Conservation (phyloP, 768 basidiomycete species). For the Tulasnella sp. region DNA sequence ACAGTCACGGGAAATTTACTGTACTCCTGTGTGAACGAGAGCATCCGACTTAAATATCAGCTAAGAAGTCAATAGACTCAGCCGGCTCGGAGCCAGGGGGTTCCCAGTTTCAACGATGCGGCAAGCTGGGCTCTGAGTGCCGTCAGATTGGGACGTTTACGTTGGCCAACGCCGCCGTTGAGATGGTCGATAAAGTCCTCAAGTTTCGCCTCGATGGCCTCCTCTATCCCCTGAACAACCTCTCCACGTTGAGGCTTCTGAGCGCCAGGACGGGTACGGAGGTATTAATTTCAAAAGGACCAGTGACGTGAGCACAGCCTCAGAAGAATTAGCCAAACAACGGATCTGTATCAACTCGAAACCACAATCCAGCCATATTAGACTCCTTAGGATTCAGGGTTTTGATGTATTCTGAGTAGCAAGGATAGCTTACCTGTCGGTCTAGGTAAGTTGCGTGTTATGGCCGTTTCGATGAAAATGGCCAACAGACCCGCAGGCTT, state of each 20-base stretch:
- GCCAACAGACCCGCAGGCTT: not conserved
- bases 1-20: not conserved
- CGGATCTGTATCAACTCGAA: not conserved
- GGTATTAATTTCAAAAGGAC: not conserved
- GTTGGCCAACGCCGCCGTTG: not conserved
- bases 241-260: not conserved
- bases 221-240: not conserved
- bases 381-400: too few species aligned
- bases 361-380: not conserved
- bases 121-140: not conserved
- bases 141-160: not conserved
- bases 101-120: not conserved
- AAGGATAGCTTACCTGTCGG: not conserved
- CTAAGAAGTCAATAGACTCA: not conserved
- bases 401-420: too few species aligned
- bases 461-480: not conserved
- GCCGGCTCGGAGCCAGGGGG: not conserved
- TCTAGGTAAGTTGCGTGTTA: not conserved
- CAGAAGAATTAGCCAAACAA: not conserved
- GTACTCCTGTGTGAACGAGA: not conserved
- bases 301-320: not conserved
- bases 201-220: not conserved
- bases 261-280: not conserved
- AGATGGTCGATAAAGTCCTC: not conserved
- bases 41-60: not conserved